Conservation (phyloP, 768 basidiomycete genomes). For the Paxillus involutus region DNA sequence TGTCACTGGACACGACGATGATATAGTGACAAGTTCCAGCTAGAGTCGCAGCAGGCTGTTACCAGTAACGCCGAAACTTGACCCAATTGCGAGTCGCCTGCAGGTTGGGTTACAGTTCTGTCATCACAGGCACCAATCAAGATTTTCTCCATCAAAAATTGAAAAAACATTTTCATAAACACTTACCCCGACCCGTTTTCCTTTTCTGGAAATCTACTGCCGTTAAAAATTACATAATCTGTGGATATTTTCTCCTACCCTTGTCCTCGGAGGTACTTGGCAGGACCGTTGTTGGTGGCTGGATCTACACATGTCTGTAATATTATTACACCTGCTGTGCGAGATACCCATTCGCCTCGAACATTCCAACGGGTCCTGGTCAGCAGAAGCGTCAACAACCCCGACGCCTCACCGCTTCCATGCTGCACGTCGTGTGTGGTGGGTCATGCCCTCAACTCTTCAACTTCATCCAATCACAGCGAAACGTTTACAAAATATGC, state of each 20-base stretch:
- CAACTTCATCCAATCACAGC: not conserved
- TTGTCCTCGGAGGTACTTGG: not conserved
- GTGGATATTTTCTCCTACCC: not conserved
- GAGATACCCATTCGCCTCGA: not conserved
- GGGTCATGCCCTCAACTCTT: constrained; percentile 2
- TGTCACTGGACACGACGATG: too few species aligned
- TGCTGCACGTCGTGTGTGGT: constrained; percentile 18
- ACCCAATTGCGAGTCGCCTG: too few species aligned
- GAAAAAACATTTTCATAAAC: constrained; percentile 28
- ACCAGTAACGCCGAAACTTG: too few species aligned
- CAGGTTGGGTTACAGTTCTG: constrained; percentile 19
- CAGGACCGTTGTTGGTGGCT: not conserved
- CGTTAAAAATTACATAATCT: constrained; percentile 20
- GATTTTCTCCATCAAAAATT: constrained; percentile 22
- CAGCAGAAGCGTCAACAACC: constrained; percentile 2
- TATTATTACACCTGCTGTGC: constrained; percentile 2
- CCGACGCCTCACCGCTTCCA: constrained; percentile 25
- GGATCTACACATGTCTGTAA: not conserved
- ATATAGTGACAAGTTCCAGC: too few species aligned
- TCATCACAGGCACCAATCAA: constrained; percentile 34
- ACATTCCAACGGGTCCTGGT: not conserved
- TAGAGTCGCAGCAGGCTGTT: too few species aligned
- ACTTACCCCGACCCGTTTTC: constrained; percentile 17
- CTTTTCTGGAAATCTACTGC: constrained; percentile 13
- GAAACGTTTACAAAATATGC: not conserved